Evolutionary conservation across 1,139 yeast species (phyloP).

Genomic region (Yamadazyma blattariae): DNA sequence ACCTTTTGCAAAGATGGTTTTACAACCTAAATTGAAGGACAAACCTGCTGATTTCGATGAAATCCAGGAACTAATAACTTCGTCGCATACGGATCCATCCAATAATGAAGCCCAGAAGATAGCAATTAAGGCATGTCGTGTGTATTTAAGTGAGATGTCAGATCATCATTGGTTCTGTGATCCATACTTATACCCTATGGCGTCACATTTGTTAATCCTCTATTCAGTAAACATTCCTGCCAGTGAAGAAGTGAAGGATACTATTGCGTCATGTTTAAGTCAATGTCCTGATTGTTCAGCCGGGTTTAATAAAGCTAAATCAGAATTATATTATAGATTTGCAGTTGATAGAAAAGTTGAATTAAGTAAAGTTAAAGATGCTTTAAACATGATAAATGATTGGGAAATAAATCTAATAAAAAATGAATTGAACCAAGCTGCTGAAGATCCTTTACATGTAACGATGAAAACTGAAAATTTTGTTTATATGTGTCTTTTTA

Average conservation of each 20-base stretch:
- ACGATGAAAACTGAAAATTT: slow-evolving; percentile 1
- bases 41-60: slow-evolving; percentile 27
- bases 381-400: slow-evolving; percentile 44
- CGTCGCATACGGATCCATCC: slow-evolving; percentile 24
- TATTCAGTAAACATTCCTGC: slow-evolving; percentile 55
- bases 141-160: slow-evolving; percentile 20
- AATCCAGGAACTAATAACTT: slow-evolving; percentile 18
- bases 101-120: slow-evolving; percentile 23
- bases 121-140: slow-evolving; percentile 24
- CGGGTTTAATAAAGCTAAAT: slow-evolving; percentile 52
- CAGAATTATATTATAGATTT: slow-evolving; percentile 50
- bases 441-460: neutral
- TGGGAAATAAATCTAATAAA: slow-evolving; percentile 34
- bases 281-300: slow-evolving; percentile 52
- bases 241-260: slow-evolving; percentile 39
- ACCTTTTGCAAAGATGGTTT: neutral
- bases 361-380: slow-evolving; percentile 45
- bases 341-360: slow-evolving; percentile 49
- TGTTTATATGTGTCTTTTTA: slow-evolving; percentile 13
- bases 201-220: slow-evolving; percentile 53
- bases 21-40: slow-evolving; percentile 1
- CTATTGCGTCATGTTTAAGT: slow-evolving; percentile 36
- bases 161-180: slow-evolving; percentile 58
- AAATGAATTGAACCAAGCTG: neutral
- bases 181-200: slow-evolving; percentile 40